Conservation (phyloP, 768 basidiomycete genomes). For the Vishniacozyma victoriae region DNA sequence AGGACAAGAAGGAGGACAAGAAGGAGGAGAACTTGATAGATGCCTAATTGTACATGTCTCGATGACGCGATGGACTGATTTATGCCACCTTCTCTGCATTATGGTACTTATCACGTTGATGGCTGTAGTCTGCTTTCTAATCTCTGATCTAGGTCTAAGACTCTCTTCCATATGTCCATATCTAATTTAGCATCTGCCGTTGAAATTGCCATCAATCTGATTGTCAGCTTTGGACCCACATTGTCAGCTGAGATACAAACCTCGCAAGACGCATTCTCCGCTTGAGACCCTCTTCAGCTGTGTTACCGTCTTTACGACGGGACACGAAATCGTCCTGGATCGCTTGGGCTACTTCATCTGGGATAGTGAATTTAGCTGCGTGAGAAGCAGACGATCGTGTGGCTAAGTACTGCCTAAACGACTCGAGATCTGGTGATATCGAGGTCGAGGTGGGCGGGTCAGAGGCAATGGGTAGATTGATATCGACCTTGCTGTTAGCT, state of each 20-base stretch:
- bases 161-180: constrained; percentile 23
- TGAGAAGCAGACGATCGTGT: constrained; percentile 8
- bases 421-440: not conserved
- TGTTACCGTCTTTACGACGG: constrained; percentile 11
- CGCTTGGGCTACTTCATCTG: constrained; percentile 25
- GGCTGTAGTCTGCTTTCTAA: too few species aligned
- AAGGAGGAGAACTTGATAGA: constrained; percentile 42
- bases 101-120: too few species aligned
- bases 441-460: not conserved
- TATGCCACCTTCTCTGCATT: too few species aligned
- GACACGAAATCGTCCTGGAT: constrained; percentile 40
- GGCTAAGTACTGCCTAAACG: constrained; percentile 10
- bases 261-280: constrained; percentile 41
- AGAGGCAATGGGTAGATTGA: not conserved
- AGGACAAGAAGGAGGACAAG: constrained; percentile 18
- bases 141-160: constrained; percentile 24
- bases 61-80: too few species aligned
- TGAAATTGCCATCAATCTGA: constrained; percentile 37
- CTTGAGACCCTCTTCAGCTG: constrained; percentile 35
- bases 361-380: constrained; percentile 21
- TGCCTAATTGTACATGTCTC: constrained; percentile 18
- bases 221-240: constrained; percentile 31
- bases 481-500: not conserved
- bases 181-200: constrained; percentile 16
- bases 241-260: constrained; percentile 28